Conservation (phyloP, 768 basidiomycete genomes). For the Tricholoma sp. region DNA sequence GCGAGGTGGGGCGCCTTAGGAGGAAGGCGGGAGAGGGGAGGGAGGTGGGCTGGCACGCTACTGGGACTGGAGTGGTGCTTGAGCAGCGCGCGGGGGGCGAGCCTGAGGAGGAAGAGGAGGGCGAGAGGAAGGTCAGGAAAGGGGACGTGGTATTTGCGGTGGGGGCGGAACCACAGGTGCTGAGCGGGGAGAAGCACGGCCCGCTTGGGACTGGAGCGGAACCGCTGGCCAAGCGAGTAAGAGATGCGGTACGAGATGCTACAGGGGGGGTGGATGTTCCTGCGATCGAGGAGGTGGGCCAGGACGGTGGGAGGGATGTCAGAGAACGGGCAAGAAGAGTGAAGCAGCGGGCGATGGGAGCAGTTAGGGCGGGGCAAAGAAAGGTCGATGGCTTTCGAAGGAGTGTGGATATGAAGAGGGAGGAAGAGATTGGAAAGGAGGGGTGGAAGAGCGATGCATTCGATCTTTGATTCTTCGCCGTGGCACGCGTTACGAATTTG, state of each 20-base stretch:
- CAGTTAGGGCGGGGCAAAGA: conserved; percentile 26
- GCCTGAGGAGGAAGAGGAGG: conserved; percentile 20
- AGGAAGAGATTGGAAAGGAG: conserved; percentile 26
- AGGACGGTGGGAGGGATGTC: conserved; percentile 10
- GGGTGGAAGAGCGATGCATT: conserved; percentile 53
- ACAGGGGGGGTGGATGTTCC: conserved; percentile 19
- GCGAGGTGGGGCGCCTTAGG: conserved; percentile 58
- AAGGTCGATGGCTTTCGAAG: conserved; percentile 38
- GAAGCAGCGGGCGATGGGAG: conserved; percentile 20
- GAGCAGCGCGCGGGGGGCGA: conserved; percentile 31
- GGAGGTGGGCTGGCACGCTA: conserved; percentile 44
- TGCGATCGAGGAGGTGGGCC: conserved; percentile 18
- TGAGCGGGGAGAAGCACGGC: conserved; percentile 62
- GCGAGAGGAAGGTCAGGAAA: not conserved
- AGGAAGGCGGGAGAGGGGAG: conserved; percentile 28
- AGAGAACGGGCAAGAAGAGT: conserved; percentile 21
- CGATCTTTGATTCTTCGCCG: conserved; percentile 14
- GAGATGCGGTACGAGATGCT: conserved; percentile 24
- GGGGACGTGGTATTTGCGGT: conserved; percentile 42
- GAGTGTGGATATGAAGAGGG: conserved; percentile 36
- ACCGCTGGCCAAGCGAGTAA: conserved; percentile 31
- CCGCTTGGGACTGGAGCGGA: conserved; percentile 54
- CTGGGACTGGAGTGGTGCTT: conserved; percentile 60
- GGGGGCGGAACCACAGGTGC: conserved; percentile 71
- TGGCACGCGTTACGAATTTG: too few species aligned